These are phyloP conservation scores for Populus pruinosa DNA, from an alignment of 345 rosid genomes.

Conservation along the genomic window DNA sequence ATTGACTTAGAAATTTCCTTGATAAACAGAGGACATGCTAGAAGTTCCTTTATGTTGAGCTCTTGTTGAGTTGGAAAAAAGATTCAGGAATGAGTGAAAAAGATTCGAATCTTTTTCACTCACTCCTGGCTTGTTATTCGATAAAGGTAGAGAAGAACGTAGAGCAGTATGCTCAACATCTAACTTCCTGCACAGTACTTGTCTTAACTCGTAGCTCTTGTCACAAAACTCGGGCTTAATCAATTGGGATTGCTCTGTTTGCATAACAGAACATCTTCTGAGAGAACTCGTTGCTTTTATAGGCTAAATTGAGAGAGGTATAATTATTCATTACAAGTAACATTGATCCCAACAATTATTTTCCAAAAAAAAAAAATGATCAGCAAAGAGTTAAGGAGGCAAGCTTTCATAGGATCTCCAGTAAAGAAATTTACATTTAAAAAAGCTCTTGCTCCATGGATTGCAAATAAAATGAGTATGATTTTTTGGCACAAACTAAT, in stretches of 20 bases:
- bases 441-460: neutral
- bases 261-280: constrained; percentile 79
- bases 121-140: constrained; percentile 42
- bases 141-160: constrained; percentile 19
- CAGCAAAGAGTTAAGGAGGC: neutral
- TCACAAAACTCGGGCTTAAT: constrained; percentile 88
- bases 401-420: neutral
- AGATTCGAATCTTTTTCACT: constrained; percentile 42
- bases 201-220: constrained; percentile 70
- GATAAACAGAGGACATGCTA: constrained; percentile 67
- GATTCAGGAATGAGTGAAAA: constrained; percentile 3
- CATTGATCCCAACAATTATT: neutral
- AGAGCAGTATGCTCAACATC: constrained; percentile 27
- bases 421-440: neutral
- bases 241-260: constrained; percentile 57
- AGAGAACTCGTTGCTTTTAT: constrained; percentile 5
- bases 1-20: constrained; percentile 72
- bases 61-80: constrained; percentile 39
- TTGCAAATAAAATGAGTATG: neutral
- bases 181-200: constrained; percentile 33
- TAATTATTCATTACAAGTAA: neutral
- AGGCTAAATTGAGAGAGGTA: neutral
- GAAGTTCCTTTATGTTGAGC: constrained; percentile 37
- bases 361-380: neutral
- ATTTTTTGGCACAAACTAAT: neutral